Conservation (phyloP, 2,329 filamentous ascomycete genomes). For the Nemania sp. region DNA sequence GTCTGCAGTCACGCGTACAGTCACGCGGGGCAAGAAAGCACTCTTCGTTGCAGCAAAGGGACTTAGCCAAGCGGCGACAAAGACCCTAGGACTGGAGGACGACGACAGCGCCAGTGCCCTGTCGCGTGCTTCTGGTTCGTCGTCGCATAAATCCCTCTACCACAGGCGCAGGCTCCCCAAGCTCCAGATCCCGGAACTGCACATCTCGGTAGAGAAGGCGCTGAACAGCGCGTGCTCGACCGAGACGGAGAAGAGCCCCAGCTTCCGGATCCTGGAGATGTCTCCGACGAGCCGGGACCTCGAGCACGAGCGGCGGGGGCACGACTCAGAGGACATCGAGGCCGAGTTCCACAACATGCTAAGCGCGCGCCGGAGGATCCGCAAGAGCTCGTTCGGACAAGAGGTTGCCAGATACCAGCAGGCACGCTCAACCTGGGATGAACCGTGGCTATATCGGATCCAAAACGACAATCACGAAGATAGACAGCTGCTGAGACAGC, state of each 20-base stretch:
- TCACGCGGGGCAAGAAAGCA: constrained; percentile 4
- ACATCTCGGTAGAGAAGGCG: constrained; percentile 7
- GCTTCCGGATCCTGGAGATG: constrained; percentile 9
- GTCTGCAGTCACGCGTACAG: constrained; percentile 3
- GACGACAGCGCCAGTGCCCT: background rate
- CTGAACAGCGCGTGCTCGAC: constrained; percentile 21
- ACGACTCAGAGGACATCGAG: background rate
- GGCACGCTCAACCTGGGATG: constrained; percentile 18
- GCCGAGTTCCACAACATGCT: constrained; percentile 30
- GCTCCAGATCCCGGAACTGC: constrained; percentile 21
- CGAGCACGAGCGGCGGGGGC: background rate
- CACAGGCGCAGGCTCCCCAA: constrained; percentile 12
- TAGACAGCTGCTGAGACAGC: background rate
- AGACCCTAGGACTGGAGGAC: background rate
- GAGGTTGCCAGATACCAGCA: constrained; percentile 5
- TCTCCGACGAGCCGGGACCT: constrained; percentile 24
- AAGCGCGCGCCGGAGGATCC: constrained; percentile 25
- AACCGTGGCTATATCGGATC: background rate
- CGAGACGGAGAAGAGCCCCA: constrained; percentile 13
- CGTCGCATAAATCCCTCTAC: constrained; percentile 7
- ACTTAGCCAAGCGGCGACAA: background rate
- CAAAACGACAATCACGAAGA: constrained; percentile 3
- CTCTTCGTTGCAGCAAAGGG: background rate
- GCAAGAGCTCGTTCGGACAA: constrained; percentile 24
- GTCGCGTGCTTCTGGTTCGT: constrained; percentile 7